phyloP scores from a whole-genome alignment of 768 basidiomycete genomes.

The Mycena haematopus region DNA sequence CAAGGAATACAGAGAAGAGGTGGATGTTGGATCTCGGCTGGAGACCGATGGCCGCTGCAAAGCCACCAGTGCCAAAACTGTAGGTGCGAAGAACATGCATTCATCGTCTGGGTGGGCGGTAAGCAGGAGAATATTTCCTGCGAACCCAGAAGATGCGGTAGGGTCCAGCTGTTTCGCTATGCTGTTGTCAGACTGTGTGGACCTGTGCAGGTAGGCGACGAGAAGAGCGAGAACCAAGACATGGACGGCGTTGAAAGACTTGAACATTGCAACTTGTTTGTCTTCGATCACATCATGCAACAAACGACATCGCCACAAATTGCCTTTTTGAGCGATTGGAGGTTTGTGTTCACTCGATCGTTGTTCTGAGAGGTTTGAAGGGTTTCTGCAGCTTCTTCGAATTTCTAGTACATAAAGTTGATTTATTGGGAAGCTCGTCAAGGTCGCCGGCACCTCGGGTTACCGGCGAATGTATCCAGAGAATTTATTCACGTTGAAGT shows the following conservation, averaged over 20 bases:
- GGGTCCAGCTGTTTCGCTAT: slow-evolving; percentile 27
- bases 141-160: slow-evolving; percentile 15
- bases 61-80: slow-evolving; percentile 60
- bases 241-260: slow-evolving; percentile 31
- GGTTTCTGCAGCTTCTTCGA: no score
- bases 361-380: no score
- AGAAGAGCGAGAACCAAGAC: slow-evolving; percentile 40
- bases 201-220: slow-evolving; percentile 39
- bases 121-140: slow-evolving; percentile 61
- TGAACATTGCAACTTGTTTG: slow-evolving; percentile 19
- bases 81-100: slow-evolving; percentile 92
- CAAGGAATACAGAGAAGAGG: slow-evolving; percentile 59
- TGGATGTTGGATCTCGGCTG: slow-evolving; percentile 22
- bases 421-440: no score
- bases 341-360: no score
- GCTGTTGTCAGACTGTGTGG: slow-evolving; percentile 37
- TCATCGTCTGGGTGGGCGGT: slow-evolving; percentile 98
- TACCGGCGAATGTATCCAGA: no score
- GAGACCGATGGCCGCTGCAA: slow-evolving; percentile 19
- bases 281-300: no score
- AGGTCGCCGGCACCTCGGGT: no score
- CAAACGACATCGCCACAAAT: no score
- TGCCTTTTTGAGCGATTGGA: no score
- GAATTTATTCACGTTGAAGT: no score
- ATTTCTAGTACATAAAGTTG: no score